These are phyloP conservation scores for Russula olivacea DNA, from an alignment of 768 basidiomycete genomes.

Conservation along the genomic window DNA sequence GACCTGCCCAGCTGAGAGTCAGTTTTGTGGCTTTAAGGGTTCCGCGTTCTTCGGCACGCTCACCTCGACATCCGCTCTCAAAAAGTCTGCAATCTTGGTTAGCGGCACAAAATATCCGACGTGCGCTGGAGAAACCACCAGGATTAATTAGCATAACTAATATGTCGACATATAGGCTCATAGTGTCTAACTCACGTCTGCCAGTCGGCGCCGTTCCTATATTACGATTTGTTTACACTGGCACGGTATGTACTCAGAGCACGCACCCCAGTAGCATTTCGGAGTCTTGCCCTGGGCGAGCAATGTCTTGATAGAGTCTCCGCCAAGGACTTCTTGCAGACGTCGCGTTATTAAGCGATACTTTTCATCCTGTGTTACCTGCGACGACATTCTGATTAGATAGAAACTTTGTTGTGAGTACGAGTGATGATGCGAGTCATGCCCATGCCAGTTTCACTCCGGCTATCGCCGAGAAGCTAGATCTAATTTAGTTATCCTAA, in stretches of 20 bases:
- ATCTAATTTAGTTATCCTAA: background rate
- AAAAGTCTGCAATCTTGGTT: conserved; percentile 93
- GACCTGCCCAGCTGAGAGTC: conserved; percentile 39
- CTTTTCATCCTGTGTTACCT: conserved; percentile 36
- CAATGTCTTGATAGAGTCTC: conserved; percentile 73
- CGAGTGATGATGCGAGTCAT: background rate
- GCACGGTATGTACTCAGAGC: conserved; percentile 1
- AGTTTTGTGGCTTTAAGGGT: conserved; percentile 24
- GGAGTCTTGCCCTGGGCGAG: conserved; percentile 69
- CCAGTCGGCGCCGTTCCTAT: conserved; percentile 91
- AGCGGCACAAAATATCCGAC: conserved; percentile 96
- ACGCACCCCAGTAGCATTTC: conserved; percentile 90
- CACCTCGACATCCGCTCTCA: conserved; percentile 86
- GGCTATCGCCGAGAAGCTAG: conserved; percentile 10
- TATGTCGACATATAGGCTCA: background rate
- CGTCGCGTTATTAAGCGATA: conserved; percentile 82
- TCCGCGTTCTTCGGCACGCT: conserved; percentile 26
- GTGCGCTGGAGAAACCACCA: conserved; percentile 55
- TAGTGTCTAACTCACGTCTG: conserved; percentile 63
- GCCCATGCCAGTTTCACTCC: background rate
- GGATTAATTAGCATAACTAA: background rate
- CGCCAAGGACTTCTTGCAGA: conserved; percentile 84
- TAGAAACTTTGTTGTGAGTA: background rate
- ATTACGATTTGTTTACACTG: background rate
- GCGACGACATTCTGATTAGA: conserved; percentile 7